Evolutionary conservation across 2,329 filamentous ascomycete genomes (phyloP).

Genomic region (Botrytis squamosa): DNA sequence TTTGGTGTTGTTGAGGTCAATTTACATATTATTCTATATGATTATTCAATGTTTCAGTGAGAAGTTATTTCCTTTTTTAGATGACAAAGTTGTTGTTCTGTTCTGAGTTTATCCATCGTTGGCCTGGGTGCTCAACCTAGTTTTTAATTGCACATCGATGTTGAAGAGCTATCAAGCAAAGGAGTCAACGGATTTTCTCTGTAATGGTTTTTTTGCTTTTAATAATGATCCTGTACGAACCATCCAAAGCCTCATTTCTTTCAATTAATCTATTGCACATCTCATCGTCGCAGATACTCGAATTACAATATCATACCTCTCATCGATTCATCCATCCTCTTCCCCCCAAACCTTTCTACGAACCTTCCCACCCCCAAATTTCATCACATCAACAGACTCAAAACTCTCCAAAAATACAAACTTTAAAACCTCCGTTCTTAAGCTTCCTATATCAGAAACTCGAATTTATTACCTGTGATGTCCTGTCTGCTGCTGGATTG

Average conservation of each 20-base stretch:
- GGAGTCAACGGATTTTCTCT: neutral
- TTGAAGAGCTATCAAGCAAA: neutral
- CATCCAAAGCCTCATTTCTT: neutral
- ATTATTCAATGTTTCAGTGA: neutral
- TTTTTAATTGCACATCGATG: neutral
- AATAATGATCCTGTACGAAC: rapidly evolving
- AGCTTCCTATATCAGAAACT: too few relatives aligned
- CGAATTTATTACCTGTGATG: too few relatives aligned
- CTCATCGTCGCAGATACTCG: neutral
- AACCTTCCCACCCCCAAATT: too few relatives aligned
- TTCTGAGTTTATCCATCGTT: neutral
- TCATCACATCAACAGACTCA: too few relatives aligned
- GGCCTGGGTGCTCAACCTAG: rapidly evolving
- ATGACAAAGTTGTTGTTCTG: neutral
- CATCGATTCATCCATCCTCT: too few relatives aligned
- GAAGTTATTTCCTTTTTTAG: neutral
- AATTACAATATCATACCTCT: too few relatives aligned
- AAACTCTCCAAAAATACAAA: too few relatives aligned
- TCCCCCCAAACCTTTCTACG: too few relatives aligned
- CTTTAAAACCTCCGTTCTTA: too few relatives aligned
- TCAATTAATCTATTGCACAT: neutral
- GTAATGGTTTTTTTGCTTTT: neutral
- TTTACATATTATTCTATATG: neutral
- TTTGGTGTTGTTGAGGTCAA: neutral
- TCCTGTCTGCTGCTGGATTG: too few relatives aligned